Evolutionary conservation across 306 rosid species (phyloP), one percentile per base, ranked within the genome.

Genomic region (Lathyrus tuberosus): DNA sequence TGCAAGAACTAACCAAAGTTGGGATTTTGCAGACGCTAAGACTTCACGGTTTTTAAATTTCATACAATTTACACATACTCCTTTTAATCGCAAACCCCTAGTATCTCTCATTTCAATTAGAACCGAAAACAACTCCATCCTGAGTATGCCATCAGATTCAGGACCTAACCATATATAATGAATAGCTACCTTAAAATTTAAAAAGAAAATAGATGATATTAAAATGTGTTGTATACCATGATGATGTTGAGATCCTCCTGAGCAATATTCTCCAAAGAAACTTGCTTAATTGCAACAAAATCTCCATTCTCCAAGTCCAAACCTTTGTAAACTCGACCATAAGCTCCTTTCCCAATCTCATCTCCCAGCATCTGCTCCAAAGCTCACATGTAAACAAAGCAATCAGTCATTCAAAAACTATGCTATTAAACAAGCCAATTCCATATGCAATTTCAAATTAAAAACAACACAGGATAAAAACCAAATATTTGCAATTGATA

Each of bases 301-400:
- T 89, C 97, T 78, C 97, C 99, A 79, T 88, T 95, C 81, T 95
- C 99, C 86, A 91, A 82, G 78, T 95, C 99, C 90, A 95, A 77
- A 70, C 99, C 99, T 77, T 95, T 91, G 82, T 89, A 95, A 75
- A 95, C 99, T 74, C 99, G 88, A 76, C 97, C 99, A 66, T 91
- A 95, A 51, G 97, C 99, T 78, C 99, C 99, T 84, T 91, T 95
- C 46, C 99, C 99, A 30, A 95, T 95, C 86, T 95, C 99, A 89
- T 95, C 99, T 86, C 99, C 99, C 70, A 95, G 96, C 87, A 95
- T 87, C 99, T 95, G 80, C 78, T 77, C 84, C 79, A 62, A 67
- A 70, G 53, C 60, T 58, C 75, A 80, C 53, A 82, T 35, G 54
- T 48, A 66, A 64, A 17, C 42, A 53, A 76, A 56, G 48, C 44